These are phyloP conservation scores for Phlebopus sp. DNA, from an alignment of 1,284 basidiomycete genomes.

Conservation along the genomic window DNA sequence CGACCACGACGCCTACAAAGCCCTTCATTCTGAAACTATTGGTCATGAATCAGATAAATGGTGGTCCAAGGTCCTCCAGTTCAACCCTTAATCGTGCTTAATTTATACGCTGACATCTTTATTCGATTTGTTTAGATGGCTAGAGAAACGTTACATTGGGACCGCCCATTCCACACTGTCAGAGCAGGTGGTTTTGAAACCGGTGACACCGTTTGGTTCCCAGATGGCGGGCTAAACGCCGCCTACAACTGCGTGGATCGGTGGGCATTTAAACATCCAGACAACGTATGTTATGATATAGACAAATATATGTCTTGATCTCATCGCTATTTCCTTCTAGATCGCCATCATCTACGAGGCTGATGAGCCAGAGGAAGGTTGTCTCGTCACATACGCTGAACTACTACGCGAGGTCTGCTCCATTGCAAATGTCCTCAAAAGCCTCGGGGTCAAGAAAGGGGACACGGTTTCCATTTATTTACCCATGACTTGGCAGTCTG, in stretches of 20 bases:
- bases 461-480: conserved; percentile 93
- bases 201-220: conserved; percentile 96
- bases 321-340: conserved; percentile 31
- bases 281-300: conserved; percentile 58
- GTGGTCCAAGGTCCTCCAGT: conserved; percentile 75
- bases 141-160: conserved; percentile 82
- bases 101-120: background rate
- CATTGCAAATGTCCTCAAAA: conserved; percentile 90
- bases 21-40: conserved; percentile 67
- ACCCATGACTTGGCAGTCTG: conserved; percentile 91
- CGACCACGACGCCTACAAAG: conserved; percentile 67
- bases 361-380: conserved; percentile 86
- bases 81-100: background rate
- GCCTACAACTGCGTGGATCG: conserved; percentile 98
- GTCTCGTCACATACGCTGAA: conserved; percentile 78
- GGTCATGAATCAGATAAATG: conserved; percentile 77
- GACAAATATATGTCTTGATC: background rate
- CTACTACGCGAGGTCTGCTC: conserved; percentile 89
- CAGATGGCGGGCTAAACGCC: conserved; percentile 84
- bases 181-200: conserved; percentile 80
- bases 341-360: conserved; percentile 98
- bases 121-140: conserved; percentile 56
- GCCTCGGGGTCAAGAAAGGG: conserved; percentile 91
- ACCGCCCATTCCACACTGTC: conserved; percentile 89
- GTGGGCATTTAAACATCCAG: conserved; percentile 88